phyloP scores from a whole-genome alignment of 352 stramenopile genomes.

The Halophytophthora batemanensis region DNA sequence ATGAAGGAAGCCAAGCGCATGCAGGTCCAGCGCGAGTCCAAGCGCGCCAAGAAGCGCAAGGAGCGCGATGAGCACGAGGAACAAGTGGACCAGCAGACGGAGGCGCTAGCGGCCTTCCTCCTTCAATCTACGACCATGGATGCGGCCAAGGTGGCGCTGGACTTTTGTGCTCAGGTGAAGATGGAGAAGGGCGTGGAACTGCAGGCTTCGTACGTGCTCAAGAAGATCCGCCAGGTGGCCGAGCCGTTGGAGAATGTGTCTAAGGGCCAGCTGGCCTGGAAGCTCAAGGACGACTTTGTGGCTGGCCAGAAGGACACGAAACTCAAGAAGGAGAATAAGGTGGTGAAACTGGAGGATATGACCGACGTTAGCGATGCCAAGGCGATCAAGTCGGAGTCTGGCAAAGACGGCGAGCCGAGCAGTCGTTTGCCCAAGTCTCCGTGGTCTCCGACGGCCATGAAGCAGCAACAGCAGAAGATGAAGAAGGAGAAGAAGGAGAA shows the following conservation, averaged over 20 bases:
- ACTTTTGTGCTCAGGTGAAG: constrained; percentile 60
- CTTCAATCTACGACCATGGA: constrained; percentile 50
- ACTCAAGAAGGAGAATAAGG: constrained; percentile 42
- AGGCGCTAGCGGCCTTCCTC: constrained; percentile 63
- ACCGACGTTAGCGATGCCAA: constrained; percentile 25
- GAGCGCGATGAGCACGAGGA: constrained; percentile 67
- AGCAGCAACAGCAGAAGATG: constrained; percentile 41
- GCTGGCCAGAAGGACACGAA: constrained; percentile 17
- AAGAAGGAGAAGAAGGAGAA: constrained; percentile 53
- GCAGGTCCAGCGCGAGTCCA: constrained; percentile 76
- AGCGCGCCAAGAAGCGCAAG: constrained; percentile 80
- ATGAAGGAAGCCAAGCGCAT: constrained; percentile 88
- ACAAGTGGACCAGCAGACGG: constrained; percentile 51
- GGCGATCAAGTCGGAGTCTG: constrained; percentile 24
- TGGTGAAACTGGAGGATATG: constrained; percentile 43
- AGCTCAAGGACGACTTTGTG: constrained; percentile 46
- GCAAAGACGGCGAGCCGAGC: constrained; percentile 10
- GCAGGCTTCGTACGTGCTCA: constrained; percentile 64
- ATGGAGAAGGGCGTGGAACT: constrained; percentile 37
- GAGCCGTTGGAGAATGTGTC: constrained; percentile 44
- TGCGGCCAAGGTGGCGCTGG: constrained; percentile 61
- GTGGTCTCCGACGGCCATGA: constrained; percentile 71
- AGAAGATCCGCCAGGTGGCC: constrained; percentile 66
- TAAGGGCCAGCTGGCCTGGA: constrained; percentile 49
- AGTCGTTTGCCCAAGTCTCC: constrained; percentile 51